Percentiles rank a stretch among this genome's conserved stretches.
Evolutionary conservation across 805 yeast genomes (phyloP).

Genomic region (Metschnikowia cerradonensis): DNA sequence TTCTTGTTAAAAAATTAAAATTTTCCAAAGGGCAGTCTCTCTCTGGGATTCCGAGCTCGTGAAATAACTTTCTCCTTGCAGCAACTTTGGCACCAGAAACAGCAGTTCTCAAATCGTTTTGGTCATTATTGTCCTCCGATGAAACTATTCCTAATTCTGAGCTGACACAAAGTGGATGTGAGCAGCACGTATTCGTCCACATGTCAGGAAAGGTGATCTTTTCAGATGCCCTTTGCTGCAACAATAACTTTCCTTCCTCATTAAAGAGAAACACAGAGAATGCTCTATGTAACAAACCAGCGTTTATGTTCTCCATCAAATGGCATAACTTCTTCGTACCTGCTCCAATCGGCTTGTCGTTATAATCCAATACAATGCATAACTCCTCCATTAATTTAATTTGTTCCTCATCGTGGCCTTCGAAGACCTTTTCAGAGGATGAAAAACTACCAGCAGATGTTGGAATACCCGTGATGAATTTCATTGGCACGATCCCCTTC

Average conservation of each 20-base stretch:
- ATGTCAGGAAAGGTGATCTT: slow-evolving; percentile 93
- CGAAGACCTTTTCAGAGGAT: slow-evolving; percentile 47
- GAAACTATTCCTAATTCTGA: slow-evolving; percentile 63
- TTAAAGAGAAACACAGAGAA: slow-evolving; percentile 93
- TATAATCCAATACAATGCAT: slow-evolving; percentile 86
- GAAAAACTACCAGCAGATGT: slow-evolving; percentile 25
- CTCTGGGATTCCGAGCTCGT: slow-evolving; percentile 81
- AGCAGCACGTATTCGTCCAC: slow-evolving; percentile 99
- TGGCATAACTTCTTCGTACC: slow-evolving; percentile 91
- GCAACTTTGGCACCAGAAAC: slow-evolving; percentile 80
- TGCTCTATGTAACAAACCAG: slow-evolving; percentile 90
- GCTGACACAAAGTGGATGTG: slow-evolving; percentile 87
- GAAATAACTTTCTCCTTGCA: slow-evolving; percentile 87
- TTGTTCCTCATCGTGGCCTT: slow-evolving; percentile 91
- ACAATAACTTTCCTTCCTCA: slow-evolving; percentile 64
- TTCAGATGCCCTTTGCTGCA: slow-evolving; percentile 95
- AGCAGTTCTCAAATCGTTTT: slow-evolving; percentile 49
- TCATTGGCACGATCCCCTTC: slow-evolving; percentile 65
- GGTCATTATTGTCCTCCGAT: slow-evolving; percentile 8
- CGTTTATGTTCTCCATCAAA: slow-evolving; percentile 78
- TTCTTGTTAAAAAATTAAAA: slow-evolving; percentile 84
- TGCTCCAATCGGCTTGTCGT: slow-evolving; percentile 86
- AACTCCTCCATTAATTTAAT: slow-evolving; percentile 93
- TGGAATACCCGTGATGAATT: slow-evolving; percentile 55
- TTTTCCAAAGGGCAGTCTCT: slow-evolving; percentile 57